Percentiles rank a stretch among this genome's conserved stretches.
phyloP scores from a whole-genome alignment of 1,284 basidiomycete genomes.

The Puccinia sorghi region DNA sequence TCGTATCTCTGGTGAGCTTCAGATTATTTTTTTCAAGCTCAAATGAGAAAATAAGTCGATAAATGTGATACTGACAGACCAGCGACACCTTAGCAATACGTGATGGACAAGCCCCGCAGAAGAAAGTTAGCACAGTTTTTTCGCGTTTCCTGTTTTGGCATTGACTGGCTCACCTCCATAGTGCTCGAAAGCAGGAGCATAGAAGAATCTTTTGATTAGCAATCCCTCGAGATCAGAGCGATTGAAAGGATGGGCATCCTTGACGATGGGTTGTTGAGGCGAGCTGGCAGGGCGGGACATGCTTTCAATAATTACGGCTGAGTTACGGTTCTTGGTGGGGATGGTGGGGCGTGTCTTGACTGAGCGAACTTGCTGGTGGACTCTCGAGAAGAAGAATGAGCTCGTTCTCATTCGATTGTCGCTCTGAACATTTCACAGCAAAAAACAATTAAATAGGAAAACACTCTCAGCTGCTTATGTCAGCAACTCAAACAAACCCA shows the following conservation, averaged over 20 bases:
- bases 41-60: not conserved
- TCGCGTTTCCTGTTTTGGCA: not conserved
- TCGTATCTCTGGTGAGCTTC: not conserved
- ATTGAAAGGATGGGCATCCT: conserved; percentile 74
- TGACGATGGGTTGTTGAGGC: conserved; percentile 3
- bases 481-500: not conserved
- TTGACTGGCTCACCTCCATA: conserved; percentile 73
- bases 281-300: conserved; percentile 17
- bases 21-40: not conserved
- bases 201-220: conserved; percentile 92
- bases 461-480: conserved; percentile 1
- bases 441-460: not conserved
- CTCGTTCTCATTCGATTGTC: conserved; percentile 17
- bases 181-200: conserved; percentile 96
- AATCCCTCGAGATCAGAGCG: conserved; percentile 82
- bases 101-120: not conserved
- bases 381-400: conserved; percentile 4
- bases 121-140: not conserved
- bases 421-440: not conserved
- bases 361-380: conserved; percentile 2
- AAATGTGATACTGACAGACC: conserved; percentile 19
- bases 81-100: conserved; percentile 23
- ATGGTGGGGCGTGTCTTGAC: not conserved
- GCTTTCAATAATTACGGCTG: not conserved
- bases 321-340: not conserved